Evolutionary conservation across 1,284 basidiomycete genomes (phyloP), one percentile per base, ranked within the genome.

Genomic region (Pulchroboletus neoregius): DNA sequence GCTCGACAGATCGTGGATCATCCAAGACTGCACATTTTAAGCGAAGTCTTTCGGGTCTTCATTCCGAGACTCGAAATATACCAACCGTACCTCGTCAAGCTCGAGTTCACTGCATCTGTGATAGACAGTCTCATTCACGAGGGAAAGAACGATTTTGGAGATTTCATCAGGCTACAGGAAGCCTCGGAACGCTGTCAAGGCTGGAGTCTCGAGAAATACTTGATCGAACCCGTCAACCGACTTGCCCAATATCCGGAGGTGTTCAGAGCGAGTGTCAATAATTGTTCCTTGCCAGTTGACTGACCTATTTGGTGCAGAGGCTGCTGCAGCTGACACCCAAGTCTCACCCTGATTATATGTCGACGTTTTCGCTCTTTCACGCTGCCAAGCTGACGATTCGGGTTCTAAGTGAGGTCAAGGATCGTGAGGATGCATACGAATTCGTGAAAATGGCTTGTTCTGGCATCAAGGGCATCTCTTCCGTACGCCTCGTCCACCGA

Each of bases 361-460:
- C 80, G 0, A 80, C 84, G 0, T 71, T 86, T 34, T 80, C 81
- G 2, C 71, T 93, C 18, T 69, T 85, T 22, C 77, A 82, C 48
- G 77, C 79, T 4, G 83, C 80, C 6, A 81, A 87, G 47, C 69
- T 81, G 51, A 76, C 85, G 28, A 80, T 93, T 42, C 75, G 79
- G 20, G 82, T 85, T 2, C 77, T 95, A 66, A 81, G 83, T 41
- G 88, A 91, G 53, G 87, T 92, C 51, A 93, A 92, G 62, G 68
- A 76, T 4, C 78, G 87, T 15, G 91, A 94, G 65, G 88, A 91
- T 48, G 89, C 92, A 53, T 90, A 91, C 61, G 77, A 83, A 20
- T 68, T 80, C 38, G 71, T 88, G 26, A 85, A 86, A 61, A 66
- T 72, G n/a, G 70, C 91, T 13, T 68, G 79, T 13, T 63, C 70